Evolutionary conservation across 2,329 filamentous ascomycete species (phyloP).

Genomic region (Aspergillus fumigatus): DNA sequence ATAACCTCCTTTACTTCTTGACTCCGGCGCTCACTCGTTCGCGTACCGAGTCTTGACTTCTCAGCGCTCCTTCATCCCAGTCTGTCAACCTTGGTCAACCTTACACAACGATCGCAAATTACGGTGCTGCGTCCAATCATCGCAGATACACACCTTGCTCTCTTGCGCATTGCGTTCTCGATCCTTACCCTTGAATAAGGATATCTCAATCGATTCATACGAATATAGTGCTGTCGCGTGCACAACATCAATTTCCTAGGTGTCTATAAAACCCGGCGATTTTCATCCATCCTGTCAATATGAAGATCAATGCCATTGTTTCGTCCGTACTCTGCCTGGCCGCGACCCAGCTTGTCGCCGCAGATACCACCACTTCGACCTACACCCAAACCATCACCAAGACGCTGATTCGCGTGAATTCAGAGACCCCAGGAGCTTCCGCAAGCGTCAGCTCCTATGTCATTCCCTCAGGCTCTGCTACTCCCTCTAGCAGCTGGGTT

Average conservation of each 20-base stretch:
- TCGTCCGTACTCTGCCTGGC: slow-evolving; percentile 33
- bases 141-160: neutral
- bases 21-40: slow-evolving; percentile 24
- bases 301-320: slow-evolving; percentile 34
- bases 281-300: slow-evolving; percentile 18
- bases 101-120: neutral
- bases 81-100: slow-evolving; percentile 2
- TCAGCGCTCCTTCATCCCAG: neutral
- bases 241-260: neutral
- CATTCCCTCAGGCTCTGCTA: slow-evolving; percentile 22
- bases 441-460: slow-evolving; percentile 22
- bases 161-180: neutral
- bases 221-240: neutral
- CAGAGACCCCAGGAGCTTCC: slow-evolving; percentile 27
- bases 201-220: neutral
- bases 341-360: slow-evolving; percentile 28
- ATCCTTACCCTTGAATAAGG: neutral
- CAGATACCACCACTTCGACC: slow-evolving; percentile 24
- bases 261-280: neutral
- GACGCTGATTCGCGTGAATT: slow-evolving; percentile 42
- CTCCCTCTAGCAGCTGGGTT: slow-evolving; percentile 10
- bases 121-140: neutral
- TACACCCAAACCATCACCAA: slow-evolving; percentile 38
- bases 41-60: slow-evolving; percentile 10
- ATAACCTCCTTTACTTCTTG: slow-evolving; percentile 4